Evolutionary conservation across 495 filamentous ascomycete genomes (phyloP).

Genomic region (Penicillium arizonense): DNA sequence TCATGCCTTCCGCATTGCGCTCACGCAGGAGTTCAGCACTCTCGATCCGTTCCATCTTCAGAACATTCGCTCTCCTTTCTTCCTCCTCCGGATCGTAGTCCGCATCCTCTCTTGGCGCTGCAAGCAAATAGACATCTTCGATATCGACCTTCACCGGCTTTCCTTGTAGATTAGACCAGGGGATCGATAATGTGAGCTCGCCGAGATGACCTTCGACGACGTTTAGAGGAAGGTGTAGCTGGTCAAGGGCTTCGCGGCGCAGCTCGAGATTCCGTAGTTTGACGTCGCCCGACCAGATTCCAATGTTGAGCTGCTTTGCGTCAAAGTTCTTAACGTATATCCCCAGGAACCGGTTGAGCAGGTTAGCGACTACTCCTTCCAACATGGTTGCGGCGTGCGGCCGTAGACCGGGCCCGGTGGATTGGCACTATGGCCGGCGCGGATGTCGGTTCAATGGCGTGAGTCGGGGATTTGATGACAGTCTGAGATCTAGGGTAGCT

Average conservation of each 20-base stretch:
- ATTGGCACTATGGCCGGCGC: constrained; percentile 22
- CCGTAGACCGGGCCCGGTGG: constrained; percentile 37
- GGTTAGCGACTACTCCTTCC: constrained; percentile 71
- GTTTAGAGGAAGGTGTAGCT: constrained; percentile 92
- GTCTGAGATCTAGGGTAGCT: constrained; percentile 8
- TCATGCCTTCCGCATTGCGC: constrained; percentile 87
- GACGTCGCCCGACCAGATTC: constrained; percentile 97
- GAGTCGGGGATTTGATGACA: constrained; percentile 9
- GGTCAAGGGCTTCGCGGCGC: constrained; percentile 90
- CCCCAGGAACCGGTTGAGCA: constrained; percentile 97
- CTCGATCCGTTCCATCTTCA: constrained; percentile 98
- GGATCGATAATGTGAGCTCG: constrained; percentile 83
- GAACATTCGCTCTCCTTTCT: constrained; percentile 69
- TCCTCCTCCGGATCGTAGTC: constrained; percentile 94
- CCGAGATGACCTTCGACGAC: constrained; percentile 95
- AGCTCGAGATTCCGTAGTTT: constrained; percentile 89
- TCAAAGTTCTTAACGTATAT: constrained; percentile 99
- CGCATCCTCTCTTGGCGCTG: constrained; percentile 89
- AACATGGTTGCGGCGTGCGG: constrained; percentile 53
- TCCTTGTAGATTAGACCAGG: constrained; percentile 92
- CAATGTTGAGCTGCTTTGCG: constrained; percentile 91
- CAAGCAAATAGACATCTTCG: constrained; percentile 93
- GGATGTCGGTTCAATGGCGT: constrained; percentile 8
- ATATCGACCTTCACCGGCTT: constrained; percentile 93
- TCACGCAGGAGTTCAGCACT: constrained; percentile 93